Evolutionary conservation across 2,329 filamentous ascomycete genomes (phyloP).

Genomic region (Diaporthe longicolla): DNA sequence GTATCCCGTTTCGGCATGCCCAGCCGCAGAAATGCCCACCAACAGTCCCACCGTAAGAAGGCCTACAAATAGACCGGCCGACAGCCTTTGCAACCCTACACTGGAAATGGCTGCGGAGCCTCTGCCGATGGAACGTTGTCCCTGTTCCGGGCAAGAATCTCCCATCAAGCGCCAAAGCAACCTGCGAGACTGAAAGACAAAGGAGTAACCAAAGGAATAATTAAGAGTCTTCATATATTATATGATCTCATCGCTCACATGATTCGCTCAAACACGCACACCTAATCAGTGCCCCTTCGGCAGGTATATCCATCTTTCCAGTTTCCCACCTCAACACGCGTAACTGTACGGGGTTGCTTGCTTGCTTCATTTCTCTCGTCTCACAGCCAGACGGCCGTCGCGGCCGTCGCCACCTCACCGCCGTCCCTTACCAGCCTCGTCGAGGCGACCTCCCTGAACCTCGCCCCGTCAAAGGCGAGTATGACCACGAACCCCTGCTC

Average conservation of each 20-base stretch:
- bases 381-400: constrained; percentile 53
- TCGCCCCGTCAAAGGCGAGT: constrained; percentile 45
- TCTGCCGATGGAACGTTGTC: background rate
- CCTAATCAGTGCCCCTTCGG: background rate
- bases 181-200: background rate
- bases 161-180: background rate
- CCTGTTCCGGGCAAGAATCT: background rate
- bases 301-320: constrained; percentile 10
- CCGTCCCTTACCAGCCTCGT: constrained; percentile 20
- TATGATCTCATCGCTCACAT: background rate
- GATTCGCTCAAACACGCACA: background rate
- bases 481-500: constrained; percentile 41
- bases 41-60: background rate
- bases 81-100: too few relatives aligned
- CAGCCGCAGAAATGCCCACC: background rate
- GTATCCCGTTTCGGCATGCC: background rate
- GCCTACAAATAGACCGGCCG: background rate
- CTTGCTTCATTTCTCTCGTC: constrained; percentile 24
- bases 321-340: constrained; percentile 43
- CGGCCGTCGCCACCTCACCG: constrained; percentile 35
- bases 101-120: background rate
- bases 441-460: constrained; percentile 37
- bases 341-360: constrained; percentile 37
- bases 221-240: background rate
- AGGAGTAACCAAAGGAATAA: background rate